Base-by-base conservation (phyloP, 495 filamentous ascomycete genomes). In the Hypoxylon trugodes region DNA sequence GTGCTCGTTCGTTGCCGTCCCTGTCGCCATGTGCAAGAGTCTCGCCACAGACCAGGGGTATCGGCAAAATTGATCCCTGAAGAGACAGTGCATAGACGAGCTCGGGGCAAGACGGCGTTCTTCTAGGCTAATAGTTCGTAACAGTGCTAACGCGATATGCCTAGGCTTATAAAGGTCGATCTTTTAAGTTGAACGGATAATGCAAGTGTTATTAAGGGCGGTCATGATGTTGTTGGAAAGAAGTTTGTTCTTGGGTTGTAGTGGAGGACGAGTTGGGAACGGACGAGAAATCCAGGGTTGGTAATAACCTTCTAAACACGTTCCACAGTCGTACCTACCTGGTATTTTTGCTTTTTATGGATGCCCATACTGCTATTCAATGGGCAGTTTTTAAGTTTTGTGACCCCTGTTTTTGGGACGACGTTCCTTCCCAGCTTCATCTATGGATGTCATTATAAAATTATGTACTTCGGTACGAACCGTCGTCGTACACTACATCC, bases 1-100 rank as follows among this genome's bases (percentile, higher is more conserved):
- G 15, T 22, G 25, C 24, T 55, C 56, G 54, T 59, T 50, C 50
- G 51, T 30, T 48, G 19, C 49, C 36, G 48, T 49, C 65, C 65
- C 57, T 63, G 59, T 43, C 42, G 65, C 65, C 65, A 68, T 68
- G 65, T 68, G 65, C 58, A 47, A 62, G 47, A 52, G 53, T 68
- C 37, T 59, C 40, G 52, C 38, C 50, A 53, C 45, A 54, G 40
- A 37, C 59, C 24, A n/a, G 63, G 58, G 58, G 42, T 54, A 15
- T 35, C 59, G 65, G 65, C 53, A 68, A 68, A 68, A 63, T 59
- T 49, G 42, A 63, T 49, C 48, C 51, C 57, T 46, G 63, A 21
- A 41, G 13, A 47, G 33, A 13, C 9, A 43, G 45, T 59, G 59
- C 59, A 68, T 63, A 63, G 59, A 61, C 59, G 53, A 58, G 47